Base-by-base conservation (phyloP, 805 yeast genomes). In the Nakazawaea sp. region DNA sequence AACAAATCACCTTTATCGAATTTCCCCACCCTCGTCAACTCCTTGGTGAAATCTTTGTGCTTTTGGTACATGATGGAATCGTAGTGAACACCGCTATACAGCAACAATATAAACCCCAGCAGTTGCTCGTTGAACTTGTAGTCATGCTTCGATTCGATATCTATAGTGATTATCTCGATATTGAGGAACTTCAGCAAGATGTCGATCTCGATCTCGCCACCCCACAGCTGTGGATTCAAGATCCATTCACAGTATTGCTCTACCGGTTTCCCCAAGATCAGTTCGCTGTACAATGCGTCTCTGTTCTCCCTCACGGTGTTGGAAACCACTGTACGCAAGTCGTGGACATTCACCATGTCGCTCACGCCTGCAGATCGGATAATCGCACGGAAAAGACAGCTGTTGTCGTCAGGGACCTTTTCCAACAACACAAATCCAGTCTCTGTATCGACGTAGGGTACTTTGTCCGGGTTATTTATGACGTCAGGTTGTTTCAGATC, bases 171-270 rank as follows among this genome's bases (percentile, higher is more conserved):
- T 29, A 83, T 75, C 3, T 70, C 62, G 5, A 79, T 55, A 4
- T 62, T 60, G 28, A 79, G 62, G 43, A 67, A 64, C 24, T 66
- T 62, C 2, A 84, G 66, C 20, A 83, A 51, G 5, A 83, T 78
- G 7, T 77, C 74, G 32, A 82, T 56, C 51, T 83, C 94, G 33
- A 83, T 81, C 2, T 86, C 90, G 5, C 94, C 94, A 21, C 94
- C 94, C 94, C 92, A 83, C 13, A 81, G 68, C 25, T 67, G 75
- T 15, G 67, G 68, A 39, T 67, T 59, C 32, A 51, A 45, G 17
- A 83, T 83, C 90, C 92, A 83, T 5, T 56, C 43, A 24, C 70
- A 56, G 50, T 83, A 83, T 8, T 71, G 69, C 0, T 51, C 49
- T 2, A 59, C 53, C 0, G 69, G 56, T 41, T 62, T 63, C 3